A percentile compares a stretch with the other conserved stretches of the same genome.
Evolutionary conservation across 1,139 yeast genomes (phyloP).

Genomic region (Petasospora rhodanensis): DNA sequence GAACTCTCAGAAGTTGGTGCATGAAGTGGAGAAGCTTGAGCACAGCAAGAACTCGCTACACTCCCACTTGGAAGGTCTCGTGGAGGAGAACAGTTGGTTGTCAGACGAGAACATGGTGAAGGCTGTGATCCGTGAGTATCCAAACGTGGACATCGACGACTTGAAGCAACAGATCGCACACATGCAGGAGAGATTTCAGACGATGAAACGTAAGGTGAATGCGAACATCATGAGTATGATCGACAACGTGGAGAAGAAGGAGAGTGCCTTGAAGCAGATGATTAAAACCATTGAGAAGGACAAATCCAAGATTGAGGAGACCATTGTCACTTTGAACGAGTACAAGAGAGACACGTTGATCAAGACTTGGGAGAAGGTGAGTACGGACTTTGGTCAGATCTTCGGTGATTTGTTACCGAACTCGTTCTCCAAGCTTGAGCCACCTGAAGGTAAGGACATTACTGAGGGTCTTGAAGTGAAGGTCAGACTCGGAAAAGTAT

Average conservation of each 20-base stretch:
- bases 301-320: slow-evolving; percentile 83
- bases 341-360: slow-evolving; percentile 81
- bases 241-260: slow-evolving; percentile 90
- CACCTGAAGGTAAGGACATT: slow-evolving; percentile 73
- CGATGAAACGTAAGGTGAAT: slow-evolving; percentile 83
- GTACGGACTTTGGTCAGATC: slow-evolving; percentile 85
- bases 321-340: slow-evolving; percentile 80
- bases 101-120: slow-evolving; percentile 54
- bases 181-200: slow-evolving; percentile 58
- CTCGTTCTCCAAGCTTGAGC: slow-evolving; percentile 85
- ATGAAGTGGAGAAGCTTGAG: slow-evolving; percentile 59
- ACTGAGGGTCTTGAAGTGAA: slow-evolving; percentile 90
- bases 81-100: slow-evolving; percentile 68
- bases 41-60: slow-evolving; percentile 41
- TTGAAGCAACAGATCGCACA: slow-evolving; percentile 53
- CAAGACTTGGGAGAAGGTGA: slow-evolving; percentile 82
- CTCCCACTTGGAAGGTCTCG: slow-evolving; percentile 43
- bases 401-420: slow-evolving; percentile 88
- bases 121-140: slow-evolving; percentile 52
- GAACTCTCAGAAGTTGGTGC: slow-evolving; percentile 53
- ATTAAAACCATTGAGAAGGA: slow-evolving; percentile 87
- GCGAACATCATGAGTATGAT: slow-evolving; percentile 90
- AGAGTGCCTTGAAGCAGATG: slow-evolving; percentile 70
- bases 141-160: slow-evolving; percentile 59
- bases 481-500: slow-evolving; percentile 84